Percentiles rank a stretch among this genome's conserved stretches.
Evolutionary conservation across 2,329 filamentous ascomycete species (phyloP).

Genomic region (Thielaviopsis punctulata): DNA sequence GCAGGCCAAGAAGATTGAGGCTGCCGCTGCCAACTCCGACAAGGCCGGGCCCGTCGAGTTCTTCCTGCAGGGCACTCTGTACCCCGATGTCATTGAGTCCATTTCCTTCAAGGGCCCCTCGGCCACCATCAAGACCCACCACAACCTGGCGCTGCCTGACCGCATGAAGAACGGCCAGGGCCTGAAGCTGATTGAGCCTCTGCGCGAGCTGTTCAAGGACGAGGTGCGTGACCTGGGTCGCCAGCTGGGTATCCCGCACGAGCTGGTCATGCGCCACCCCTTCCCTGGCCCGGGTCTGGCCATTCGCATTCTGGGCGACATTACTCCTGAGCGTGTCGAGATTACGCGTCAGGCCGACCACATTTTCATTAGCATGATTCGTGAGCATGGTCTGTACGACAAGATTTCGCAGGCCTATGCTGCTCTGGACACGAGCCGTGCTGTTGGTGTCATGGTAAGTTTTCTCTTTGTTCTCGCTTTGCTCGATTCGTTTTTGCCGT

Average conservation of each 20-base stretch:
- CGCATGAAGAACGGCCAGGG: slow-evolving; percentile 30
- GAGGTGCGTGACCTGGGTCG: slow-evolving; percentile 19
- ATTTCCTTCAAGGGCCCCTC: slow-evolving; percentile 31
- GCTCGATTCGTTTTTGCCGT: slow-evolving; percentile 5
- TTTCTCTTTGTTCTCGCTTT: too few relatives aligned
- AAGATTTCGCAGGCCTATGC: slow-evolving; percentile 23
- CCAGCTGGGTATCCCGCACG: slow-evolving; percentile 19
- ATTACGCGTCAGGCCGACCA: slow-evolving; percentile 61
- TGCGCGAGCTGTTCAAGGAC: slow-evolving; percentile 70
- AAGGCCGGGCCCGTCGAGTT: slow-evolving; percentile 64
- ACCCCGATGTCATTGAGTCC: slow-evolving; percentile 34
- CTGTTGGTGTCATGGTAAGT: slow-evolving; percentile 13
- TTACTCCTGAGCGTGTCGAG: slow-evolving; percentile 60
- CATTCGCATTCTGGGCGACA: slow-evolving; percentile 68
- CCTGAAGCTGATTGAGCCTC: slow-evolving; percentile 60
- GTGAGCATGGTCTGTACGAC: slow-evolving; percentile 52
- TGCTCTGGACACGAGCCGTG: slow-evolving; percentile 12
- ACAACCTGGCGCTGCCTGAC: slow-evolving; percentile 50
- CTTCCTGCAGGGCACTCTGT: slow-evolving; percentile 72
- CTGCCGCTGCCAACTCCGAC: slow-evolving; percentile 44
- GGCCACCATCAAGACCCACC: slow-evolving; percentile 41
- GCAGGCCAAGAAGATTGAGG: slow-evolving; percentile 35
- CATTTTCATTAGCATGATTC: slow-evolving; percentile 65
- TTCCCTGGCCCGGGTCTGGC: slow-evolving; percentile 39
- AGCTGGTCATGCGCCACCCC: slow-evolving; percentile 19